A percentile compares a stretch with the other conserved stretches of the same genome.
phyloP scores from a whole-genome alignment of 495 filamentous ascomycete species.

The Lophiotrema nucula region DNA sequence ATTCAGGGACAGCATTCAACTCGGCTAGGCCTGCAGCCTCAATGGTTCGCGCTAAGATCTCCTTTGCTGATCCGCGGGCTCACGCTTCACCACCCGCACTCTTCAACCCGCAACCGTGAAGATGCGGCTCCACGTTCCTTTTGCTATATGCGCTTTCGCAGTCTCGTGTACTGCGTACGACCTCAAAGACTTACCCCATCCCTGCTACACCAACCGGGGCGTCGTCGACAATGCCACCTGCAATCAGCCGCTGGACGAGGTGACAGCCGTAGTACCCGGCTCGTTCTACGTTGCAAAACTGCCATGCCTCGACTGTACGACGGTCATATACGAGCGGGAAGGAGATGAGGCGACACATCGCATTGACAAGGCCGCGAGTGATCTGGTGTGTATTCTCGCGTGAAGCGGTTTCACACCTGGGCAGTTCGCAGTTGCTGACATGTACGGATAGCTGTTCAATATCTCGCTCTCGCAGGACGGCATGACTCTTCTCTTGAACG shows the following conservation, averaged over 20 bases:
- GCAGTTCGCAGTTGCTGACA: too few relatives aligned
- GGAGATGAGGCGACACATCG: not conserved
- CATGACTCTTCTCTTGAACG: slow-evolving; percentile 7
- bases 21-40: too few relatives aligned
- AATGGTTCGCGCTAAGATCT: too few relatives aligned
- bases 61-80: too few relatives aligned
- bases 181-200: too few relatives aligned
- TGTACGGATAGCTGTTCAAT: slow-evolving; percentile 26
- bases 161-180: too few relatives aligned
- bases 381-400: slow-evolving; percentile 4
- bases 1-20: too few relatives aligned
- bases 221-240: slow-evolving; percentile 4
- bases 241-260: not conserved
- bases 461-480: slow-evolving; percentile 11
- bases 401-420: not conserved
- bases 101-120: not conserved
- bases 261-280: slow-evolving; percentile 2
- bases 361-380: not conserved
- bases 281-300: slow-evolving; percentile 17
- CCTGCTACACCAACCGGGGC: not conserved
- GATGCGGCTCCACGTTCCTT: too few relatives aligned
- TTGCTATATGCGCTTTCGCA: too few relatives aligned
- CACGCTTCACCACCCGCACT: not conserved
- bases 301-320: slow-evolving; percentile 14
- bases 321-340: not conserved